Percentiles rank a stretch among this genome's conserved stretches.
These are phyloP conservation scores for Aspergillus kassunensis DNA, from an alignment of 495 filamentous ascomycete genomes.

Conservation along the genomic window DNA sequence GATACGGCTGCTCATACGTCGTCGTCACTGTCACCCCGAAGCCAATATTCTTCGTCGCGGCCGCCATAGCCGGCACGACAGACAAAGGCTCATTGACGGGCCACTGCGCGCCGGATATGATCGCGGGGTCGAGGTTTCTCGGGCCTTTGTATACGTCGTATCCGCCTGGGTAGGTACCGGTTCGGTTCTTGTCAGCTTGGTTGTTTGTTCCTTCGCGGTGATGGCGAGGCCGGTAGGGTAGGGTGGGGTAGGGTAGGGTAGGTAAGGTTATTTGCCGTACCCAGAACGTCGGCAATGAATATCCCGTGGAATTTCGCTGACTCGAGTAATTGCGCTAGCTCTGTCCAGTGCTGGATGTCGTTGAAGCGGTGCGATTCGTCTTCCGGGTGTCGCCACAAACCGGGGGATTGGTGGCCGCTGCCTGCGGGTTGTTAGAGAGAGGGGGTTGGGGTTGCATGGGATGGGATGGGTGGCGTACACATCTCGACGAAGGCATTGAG, in stretches of 20 bases:
- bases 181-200: neutral
- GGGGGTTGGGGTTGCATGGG: too few relatives aligned
- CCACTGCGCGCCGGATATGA: conserved; percentile 62
- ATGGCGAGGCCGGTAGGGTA: too few relatives aligned
- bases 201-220: too few relatives aligned
- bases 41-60: conserved; percentile 59
- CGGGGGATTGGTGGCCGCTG: conserved; percentile 52
- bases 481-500: conserved; percentile 60
- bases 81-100: conserved; percentile 55
- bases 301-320: conserved; percentile 53
- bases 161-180: conserved; percentile 30
- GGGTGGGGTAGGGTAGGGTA: too few relatives aligned
- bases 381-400: conserved; percentile 51
- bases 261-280: too few relatives aligned
- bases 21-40: conserved; percentile 66
- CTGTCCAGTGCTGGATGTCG: conserved; percentile 47
- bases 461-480: conserved; percentile 26
- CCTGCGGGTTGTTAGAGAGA: conserved; percentile 18
- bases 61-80: conserved; percentile 44
- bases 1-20: conserved; percentile 68
- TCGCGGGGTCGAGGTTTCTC: conserved; percentile 52
- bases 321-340: conserved; percentile 47
- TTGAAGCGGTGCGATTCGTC: conserved; percentile 52
- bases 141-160: conserved; percentile 66
- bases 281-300: conserved; percentile 53